These are phyloP conservation scores for Linum lewisii DNA, from an alignment of 345 rosid species.

Conservation along the genomic window DNA sequence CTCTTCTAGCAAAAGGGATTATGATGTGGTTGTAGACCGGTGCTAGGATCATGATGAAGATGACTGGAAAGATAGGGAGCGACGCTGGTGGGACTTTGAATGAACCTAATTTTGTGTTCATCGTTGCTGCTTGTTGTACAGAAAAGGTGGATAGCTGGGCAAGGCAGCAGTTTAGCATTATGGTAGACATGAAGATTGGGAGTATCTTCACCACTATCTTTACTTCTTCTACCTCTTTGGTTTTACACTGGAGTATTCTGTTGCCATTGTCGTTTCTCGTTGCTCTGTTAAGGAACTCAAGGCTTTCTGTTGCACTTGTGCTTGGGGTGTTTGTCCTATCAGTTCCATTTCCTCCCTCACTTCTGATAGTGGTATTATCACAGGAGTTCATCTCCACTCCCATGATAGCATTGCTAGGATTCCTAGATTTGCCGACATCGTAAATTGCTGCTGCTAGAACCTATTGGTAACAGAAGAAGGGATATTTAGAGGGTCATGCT, in stretches of 20 bases:
- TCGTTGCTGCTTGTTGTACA: conserved; percentile 83
- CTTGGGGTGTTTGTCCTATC: conserved; percentile 11
- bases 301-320: conserved; percentile 18
- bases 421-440: conserved; percentile 24
- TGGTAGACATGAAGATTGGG: conserved; percentile 77
- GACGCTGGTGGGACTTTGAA: conserved; percentile 79
- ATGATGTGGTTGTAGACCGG: conserved; percentile 59
- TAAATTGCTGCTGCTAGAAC: conserved; percentile 45
- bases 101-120: conserved; percentile 68
- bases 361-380: conserved; percentile 18
- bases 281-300: conserved; percentile 42
- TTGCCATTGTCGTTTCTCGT: conserved; percentile 10
- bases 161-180: conserved; percentile 86
- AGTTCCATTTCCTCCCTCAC: conserved; percentile 20
- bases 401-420: conserved; percentile 27
- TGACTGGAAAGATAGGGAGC: conserved; percentile 72
- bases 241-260: conserved; percentile 39
- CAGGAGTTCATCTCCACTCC: conserved; percentile 29
- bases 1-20: conserved; percentile 49
- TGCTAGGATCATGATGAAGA: conserved; percentile 71
- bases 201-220: conserved; percentile 49
- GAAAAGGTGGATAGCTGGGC: conserved; percentile 94
- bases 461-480: conserved; percentile 20
- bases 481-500: conserved; percentile 1
- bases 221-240: conserved; percentile 54